A percentile compares a stretch with the other conserved stretches of the same genome.
phyloP scores from a whole-genome alignment of 805 yeast species.

The Yarrowia sp. region DNA sequence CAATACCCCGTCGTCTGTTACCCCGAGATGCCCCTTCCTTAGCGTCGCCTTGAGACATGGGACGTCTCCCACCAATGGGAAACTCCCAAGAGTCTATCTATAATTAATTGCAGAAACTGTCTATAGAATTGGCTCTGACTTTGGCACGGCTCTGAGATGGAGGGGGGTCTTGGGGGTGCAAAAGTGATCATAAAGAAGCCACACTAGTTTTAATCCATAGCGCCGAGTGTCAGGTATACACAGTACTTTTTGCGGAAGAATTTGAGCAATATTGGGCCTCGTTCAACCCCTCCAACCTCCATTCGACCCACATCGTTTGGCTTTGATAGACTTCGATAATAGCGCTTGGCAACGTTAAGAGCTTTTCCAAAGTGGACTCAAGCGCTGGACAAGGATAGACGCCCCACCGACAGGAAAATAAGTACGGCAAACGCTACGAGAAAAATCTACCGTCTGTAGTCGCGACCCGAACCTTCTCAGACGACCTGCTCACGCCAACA shows the following conservation, averaged over 20 bases:
- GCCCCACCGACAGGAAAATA: slow-evolving; percentile 1
- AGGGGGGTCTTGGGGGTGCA: not conserved
- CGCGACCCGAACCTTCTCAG: not conserved
- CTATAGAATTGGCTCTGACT: slow-evolving; percentile 4
- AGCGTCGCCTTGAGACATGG: not conserved
- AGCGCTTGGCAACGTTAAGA: slow-evolving; percentile 36
- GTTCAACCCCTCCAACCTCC: not conserved
- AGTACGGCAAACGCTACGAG: not conserved
- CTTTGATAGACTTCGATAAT: slow-evolving; percentile 29
- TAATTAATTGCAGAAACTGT: slow-evolving; percentile 7
- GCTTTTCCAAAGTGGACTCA: not conserved
- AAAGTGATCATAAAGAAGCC: not conserved
- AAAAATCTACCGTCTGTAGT: not conserved
- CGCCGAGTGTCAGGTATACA: not conserved
- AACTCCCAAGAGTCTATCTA: slow-evolving; percentile 6
- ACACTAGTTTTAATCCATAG: not conserved
- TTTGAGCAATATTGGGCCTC: not conserved
- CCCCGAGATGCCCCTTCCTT: too few relatives aligned
- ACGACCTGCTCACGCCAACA: not conserved
- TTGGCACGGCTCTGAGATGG: slow-evolving; percentile 1
- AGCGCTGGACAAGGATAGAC: not conserved
- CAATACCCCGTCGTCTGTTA: too few relatives aligned
- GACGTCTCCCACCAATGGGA: slow-evolving; percentile 9
- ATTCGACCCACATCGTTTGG: not conserved
- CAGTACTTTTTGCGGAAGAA: not conserved